phyloP scores from a whole-genome alignment of 257 asterid species.

The Fraxinus anomala region DNA sequence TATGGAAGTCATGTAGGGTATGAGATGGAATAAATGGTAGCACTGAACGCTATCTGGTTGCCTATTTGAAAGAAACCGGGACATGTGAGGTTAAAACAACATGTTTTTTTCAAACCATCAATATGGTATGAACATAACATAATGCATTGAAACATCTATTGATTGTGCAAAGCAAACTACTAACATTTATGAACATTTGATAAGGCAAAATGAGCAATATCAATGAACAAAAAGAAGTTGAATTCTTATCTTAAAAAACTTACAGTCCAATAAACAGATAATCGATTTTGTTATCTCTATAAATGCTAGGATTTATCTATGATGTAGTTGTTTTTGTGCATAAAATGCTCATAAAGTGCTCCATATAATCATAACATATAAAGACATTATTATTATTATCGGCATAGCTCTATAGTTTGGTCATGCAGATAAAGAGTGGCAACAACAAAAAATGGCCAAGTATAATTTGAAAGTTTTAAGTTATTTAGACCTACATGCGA shows the following conservation, averaged over 20 bases:
- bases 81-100: constrained; percentile 67
- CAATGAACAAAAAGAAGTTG: background rate
- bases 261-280: constrained; percentile 75
- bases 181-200: background rate
- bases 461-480: too few relatives aligned
- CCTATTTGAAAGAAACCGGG: constrained; percentile 63
- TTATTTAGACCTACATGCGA: too few relatives aligned
- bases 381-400: background rate
- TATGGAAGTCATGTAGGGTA: too few relatives aligned
- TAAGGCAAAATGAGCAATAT: background rate
- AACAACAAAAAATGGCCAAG: too few relatives aligned
- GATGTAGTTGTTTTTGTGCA: background rate
- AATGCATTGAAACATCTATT: background rate
- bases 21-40: constrained; percentile 59
- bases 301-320: constrained; percentile 66
- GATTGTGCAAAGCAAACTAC: too few relatives aligned
- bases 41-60: too few relatives aligned
- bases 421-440: background rate
- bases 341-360: background rate
- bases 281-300: constrained; percentile 67
- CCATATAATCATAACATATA: too few relatives aligned
- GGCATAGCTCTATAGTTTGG: background rate
- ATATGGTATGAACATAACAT: constrained; percentile 26
- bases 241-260: constrained; percentile 22
- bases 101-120: constrained; percentile 53